Percentiles rank a stretch among this genome's conserved stretches.
phyloP scores from a whole-genome alignment of 306 rosid species.

The Heteromeles arbutifolia region DNA sequence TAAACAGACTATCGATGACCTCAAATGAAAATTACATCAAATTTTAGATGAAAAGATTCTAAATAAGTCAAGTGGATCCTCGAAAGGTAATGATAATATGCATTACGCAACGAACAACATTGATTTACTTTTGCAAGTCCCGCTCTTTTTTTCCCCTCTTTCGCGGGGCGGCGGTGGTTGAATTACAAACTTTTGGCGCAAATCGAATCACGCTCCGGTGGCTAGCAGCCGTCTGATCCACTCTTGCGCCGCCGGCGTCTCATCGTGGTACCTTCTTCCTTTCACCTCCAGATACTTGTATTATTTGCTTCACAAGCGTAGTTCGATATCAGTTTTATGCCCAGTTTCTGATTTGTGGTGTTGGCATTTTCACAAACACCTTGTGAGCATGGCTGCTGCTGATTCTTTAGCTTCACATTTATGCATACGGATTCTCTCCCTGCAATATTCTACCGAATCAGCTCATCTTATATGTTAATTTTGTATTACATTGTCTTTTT shows the following conservation, averaged over 20 bases:
- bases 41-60: too few species aligned
- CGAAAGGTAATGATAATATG: too few species aligned
- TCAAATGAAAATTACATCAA: too few species aligned
- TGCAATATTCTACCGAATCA: not conserved
- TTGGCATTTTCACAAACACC: not conserved
- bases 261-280: not conserved
- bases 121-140: not conserved
- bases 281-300: not conserved
- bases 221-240: not conserved
- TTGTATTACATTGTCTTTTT: not conserved
- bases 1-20: too few species aligned
- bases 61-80: too few species aligned
- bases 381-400: not conserved
- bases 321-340: not conserved
- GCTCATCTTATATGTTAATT: not conserved
- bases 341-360: not conserved
- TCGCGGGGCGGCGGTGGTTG: not conserved
- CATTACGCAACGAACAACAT: too few species aligned
- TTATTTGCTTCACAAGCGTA: not conserved
- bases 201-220: not conserved
- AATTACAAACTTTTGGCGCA: not conserved
- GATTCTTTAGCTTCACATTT: not conserved
- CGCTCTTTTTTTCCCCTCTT: not conserved
- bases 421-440: not conserved
- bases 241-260: not conserved